A percentile compares a stretch with the other conserved stretches of the same genome.
Conservation (phyloP, 1,139 yeast species). For the Pichia sp. region DNA sequence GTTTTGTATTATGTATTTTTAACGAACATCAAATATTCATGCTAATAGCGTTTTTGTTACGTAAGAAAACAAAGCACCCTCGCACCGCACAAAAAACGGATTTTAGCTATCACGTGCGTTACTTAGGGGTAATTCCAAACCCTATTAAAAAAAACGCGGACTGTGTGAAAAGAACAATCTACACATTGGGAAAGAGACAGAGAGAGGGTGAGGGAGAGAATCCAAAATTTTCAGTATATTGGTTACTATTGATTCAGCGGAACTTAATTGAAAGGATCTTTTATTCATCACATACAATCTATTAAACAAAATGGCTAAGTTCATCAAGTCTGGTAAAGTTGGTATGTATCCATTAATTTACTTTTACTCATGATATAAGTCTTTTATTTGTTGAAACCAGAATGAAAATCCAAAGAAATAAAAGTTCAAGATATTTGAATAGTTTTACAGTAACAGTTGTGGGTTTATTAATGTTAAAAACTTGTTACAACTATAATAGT, state of each 20-base stretch:
- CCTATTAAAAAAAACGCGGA: neutral
- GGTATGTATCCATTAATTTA: constrained; percentile 52
- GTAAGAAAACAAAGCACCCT: neutral
- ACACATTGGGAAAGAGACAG: neutral
- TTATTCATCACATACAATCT: constrained; percentile 8
- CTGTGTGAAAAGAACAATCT: neutral
- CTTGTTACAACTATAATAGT: neutral
- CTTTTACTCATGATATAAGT: neutral
- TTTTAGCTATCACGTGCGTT: neutral
- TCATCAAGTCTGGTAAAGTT: constrained; percentile 99
- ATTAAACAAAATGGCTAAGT: constrained; percentile 69
- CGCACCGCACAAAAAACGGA: neutral
- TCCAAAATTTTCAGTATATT: constrained; percentile 10
- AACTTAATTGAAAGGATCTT: neutral
- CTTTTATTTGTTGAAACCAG: neutral
- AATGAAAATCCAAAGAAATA: neutral
- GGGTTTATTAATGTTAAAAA: no score
- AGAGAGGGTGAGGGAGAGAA: neutral
- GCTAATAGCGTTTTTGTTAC: neutral
- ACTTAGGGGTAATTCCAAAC: neutral
- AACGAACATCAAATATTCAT: neutral
- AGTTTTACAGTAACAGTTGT: neutral
- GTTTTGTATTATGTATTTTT: neutral
- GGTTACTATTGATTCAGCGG: neutral
- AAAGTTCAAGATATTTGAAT: no score